These are phyloP conservation scores for Pulveroboletus sp. DNA, from an alignment of 768 basidiomycete genomes.

Conservation along the genomic window DNA sequence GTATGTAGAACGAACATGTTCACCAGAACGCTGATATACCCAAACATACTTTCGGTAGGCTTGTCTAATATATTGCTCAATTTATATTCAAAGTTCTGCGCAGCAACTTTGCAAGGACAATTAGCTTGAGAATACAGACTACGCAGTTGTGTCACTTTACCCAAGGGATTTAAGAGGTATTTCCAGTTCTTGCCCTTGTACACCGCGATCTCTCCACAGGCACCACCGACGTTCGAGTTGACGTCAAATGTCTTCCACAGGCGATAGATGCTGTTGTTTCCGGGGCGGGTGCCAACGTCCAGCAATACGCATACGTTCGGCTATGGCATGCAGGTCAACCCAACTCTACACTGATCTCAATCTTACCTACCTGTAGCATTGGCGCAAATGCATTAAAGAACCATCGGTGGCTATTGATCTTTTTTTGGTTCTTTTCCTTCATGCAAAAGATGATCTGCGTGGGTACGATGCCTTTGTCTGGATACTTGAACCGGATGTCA, in stretches of 20 bases:
- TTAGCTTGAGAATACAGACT: background rate
- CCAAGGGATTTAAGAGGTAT: constrained; percentile 76
- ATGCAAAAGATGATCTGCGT: constrained; percentile 91
- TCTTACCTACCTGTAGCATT: constrained; percentile 63
- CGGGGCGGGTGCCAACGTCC: constrained; percentile 91
- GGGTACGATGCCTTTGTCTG: constrained; percentile 89
- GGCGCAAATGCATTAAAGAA: constrained; percentile 93
- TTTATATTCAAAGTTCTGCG: constrained; percentile 96
- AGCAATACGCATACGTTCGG: constrained; percentile 90
- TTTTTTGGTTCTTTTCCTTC: constrained; percentile 94
- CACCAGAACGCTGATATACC: constrained; percentile 94
- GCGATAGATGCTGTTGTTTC: constrained; percentile 83
- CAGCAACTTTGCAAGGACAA: constrained; percentile 54
- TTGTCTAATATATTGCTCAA: constrained; percentile 88
- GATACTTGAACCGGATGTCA: constrained; percentile 78
- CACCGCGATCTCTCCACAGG: constrained; percentile 93
- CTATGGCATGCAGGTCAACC: constrained; percentile 30
- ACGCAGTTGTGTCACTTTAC: constrained; percentile 34
- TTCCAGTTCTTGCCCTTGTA: constrained; percentile 91
- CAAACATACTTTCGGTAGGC: constrained; percentile 83
- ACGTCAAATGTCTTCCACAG: constrained; percentile 95
- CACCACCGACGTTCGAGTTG: constrained; percentile 89
- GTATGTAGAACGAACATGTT: constrained; percentile 13
- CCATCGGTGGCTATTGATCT: constrained; percentile 96
- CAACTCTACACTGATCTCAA: background rate